Base-by-base conservation (phyloP, 768 basidiomycete genomes). In the Ramaria sp. region DNA sequence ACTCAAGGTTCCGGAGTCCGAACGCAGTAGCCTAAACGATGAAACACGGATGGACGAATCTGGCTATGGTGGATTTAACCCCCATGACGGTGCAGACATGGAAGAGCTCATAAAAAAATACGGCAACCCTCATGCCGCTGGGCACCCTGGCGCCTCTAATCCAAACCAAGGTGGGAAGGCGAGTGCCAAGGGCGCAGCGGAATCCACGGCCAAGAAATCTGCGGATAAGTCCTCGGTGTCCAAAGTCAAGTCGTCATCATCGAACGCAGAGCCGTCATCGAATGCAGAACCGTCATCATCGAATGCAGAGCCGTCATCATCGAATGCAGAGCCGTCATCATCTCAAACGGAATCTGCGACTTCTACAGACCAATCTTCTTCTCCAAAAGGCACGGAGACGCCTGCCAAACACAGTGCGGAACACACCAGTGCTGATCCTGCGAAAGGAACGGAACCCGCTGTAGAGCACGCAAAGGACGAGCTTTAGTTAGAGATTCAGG, bases 1-100 rank as follows among this genome's bases (percentile, higher is more conserved):
- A 15, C 24, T 48, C 6, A 47, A 57, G 22, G 31, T 37, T n/a
- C 46, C 55, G 2, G 55, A 33, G 11, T 37, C 47, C 11, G 43
- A 57, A 41, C 20, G 31, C 34, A n/a, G 10, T 17, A 33, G 20
- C 42, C 24, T 57, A 45, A 45, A 50, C 24, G 55, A 57, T 24
- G 55, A 57, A 38, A 57, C 55, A 37, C 12, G 20, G 5, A 57
- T 57, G 15, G 55, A 30, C 37, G 55, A 57, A 7, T 13, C 30
- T 20, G 30, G 46, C 19, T 57, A 57, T 30, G 46, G 46, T 27
- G 55, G 55, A 7, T 57, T 57, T 20, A 47, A 57, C 27, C 55
- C 55, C 24, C 55, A 57, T 12, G 55, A 47, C 27, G 55, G 55
- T 31, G 27, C 47, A 5, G 46, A 49, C 38, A 7, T 57, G 13